Conservation (phyloP, 306 rosid species). For the Spatholobus suberectus region DNA sequence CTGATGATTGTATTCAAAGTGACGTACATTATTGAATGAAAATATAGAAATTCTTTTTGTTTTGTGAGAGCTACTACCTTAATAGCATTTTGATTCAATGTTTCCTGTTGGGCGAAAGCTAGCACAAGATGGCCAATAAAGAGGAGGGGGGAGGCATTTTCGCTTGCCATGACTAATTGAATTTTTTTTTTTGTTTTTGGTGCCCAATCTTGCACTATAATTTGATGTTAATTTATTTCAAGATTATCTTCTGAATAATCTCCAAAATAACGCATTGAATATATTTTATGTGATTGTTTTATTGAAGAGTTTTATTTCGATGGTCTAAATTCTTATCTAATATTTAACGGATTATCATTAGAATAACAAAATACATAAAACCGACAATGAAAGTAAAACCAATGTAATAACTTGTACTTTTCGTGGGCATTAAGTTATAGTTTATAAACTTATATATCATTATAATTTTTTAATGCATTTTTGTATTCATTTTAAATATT, state of each 20-base stretch:
- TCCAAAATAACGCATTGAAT: background rate
- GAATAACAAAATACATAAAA: too few species aligned
- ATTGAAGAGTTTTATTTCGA: background rate
- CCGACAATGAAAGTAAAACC: too few species aligned
- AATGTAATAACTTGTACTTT: too few species aligned
- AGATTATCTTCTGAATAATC: background rate
- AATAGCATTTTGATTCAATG: background rate
- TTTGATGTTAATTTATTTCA: background rate
- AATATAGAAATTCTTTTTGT: constrained; percentile 48
- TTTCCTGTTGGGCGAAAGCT: background rate
- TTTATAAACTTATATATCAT: too few species aligned
- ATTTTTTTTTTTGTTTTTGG: too few species aligned
- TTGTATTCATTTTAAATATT: too few species aligned
- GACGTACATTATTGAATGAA: constrained; percentile 39
- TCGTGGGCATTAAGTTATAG: too few species aligned
- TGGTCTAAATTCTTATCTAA: background rate
- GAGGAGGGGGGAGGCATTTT: too few species aligned
- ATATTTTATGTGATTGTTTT: background rate
- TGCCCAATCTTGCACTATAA: background rate
- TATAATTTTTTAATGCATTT: too few species aligned
- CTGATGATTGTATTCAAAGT: constrained; percentile 52
- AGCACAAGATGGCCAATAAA: background rate
- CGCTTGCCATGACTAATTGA: too few species aligned
- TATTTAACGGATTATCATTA: background rate
- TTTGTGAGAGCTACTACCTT: constrained; percentile 30